A percentile compares a stretch with the other conserved stretches of the same genome.
Conservation (phyloP, 148 eudicot genomes). For the Dianthus caryophyllus region DNA sequence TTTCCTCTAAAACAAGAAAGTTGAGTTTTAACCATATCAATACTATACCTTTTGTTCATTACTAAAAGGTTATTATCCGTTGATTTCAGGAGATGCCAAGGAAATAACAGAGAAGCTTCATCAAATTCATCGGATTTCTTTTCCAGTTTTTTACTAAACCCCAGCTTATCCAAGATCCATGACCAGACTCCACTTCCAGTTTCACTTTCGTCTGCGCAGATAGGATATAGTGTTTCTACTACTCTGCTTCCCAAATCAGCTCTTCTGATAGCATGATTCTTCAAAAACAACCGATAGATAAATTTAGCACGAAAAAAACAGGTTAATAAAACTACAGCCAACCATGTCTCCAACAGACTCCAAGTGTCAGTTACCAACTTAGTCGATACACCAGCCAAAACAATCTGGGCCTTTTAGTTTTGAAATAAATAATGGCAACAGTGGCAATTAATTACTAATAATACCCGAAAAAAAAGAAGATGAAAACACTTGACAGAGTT, state of each 20-base stretch:
- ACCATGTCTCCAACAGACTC: too few relatives aligned
- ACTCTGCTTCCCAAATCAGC: constrained; percentile 82
- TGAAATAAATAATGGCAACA: not conserved
- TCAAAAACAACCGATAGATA: constrained; percentile 21
- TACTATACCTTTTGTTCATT: constrained; percentile 62
- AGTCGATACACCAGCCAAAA: not conserved
- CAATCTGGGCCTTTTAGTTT: not conserved
- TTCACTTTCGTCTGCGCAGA: constrained; percentile 36
- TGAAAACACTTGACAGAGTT: not conserved
- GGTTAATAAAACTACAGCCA: not conserved
- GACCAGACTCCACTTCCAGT: constrained; percentile 46
- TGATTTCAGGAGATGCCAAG: constrained; percentile 83
- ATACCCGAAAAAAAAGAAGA: not conserved
- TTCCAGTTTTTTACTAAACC: constrained; percentile 31
- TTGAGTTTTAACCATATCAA: not conserved
- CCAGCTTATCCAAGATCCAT: constrained; percentile 58
- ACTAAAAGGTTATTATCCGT: constrained; percentile 39
- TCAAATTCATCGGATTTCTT: constrained; percentile 38
- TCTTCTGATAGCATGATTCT: constrained; percentile 95
- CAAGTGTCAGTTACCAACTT: not conserved
- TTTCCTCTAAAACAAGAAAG: not conserved
- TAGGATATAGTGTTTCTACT: constrained; percentile 69
- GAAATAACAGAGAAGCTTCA: constrained; percentile 54
- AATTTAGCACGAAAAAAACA: constrained; percentile 1
- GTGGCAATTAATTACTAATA: not conserved